Evolutionary conservation across 1,284 basidiomycete species (phyloP).

Genomic region (Moesziomyces antarcticus): DNA sequence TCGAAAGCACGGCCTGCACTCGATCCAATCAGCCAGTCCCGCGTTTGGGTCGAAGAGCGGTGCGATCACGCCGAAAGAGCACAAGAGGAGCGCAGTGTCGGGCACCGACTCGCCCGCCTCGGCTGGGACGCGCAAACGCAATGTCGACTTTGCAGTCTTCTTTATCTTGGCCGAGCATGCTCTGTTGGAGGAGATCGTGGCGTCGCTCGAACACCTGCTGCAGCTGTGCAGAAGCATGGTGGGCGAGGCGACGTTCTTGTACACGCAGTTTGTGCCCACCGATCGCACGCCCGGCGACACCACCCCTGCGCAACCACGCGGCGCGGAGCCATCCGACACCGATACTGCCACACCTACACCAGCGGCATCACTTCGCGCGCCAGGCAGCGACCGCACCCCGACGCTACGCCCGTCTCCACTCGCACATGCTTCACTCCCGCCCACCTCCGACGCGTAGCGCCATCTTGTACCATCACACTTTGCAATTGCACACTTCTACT

Average conservation of each 20-base stretch:
- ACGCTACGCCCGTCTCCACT: too few species aligned
- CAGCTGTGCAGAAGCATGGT: conserved; percentile 54
- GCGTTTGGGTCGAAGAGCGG: conserved; percentile 3
- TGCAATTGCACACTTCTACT: conserved; percentile 13
- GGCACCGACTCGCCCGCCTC: conserved; percentile 13
- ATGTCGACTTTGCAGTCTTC: conserved; percentile 47
- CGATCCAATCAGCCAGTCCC: conserved; percentile 37
- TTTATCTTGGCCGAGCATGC: conserved; percentile 63
- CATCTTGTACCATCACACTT: too few species aligned
- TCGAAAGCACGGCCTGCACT: conserved; percentile 55
- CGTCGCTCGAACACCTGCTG: conserved; percentile 48
- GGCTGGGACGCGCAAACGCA: conserved; percentile 1
- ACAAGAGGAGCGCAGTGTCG: conserved; percentile 5
- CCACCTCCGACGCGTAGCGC: too few species aligned
- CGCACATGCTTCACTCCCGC: too few species aligned
- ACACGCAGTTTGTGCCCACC: conserved; percentile 34
- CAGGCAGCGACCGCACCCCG: too few species aligned
- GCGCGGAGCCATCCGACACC: not conserved
- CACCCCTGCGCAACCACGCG: not conserved
- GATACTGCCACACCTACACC: not conserved
- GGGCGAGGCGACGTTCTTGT: conserved; percentile 56
- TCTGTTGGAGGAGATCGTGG: conserved; percentile 52
- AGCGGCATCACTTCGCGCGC: too few species aligned
- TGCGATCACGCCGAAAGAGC: conserved; percentile 1
- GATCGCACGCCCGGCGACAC: conserved; percentile 11